phyloP scores from a whole-genome alignment of 1,284 basidiomycete genomes.

The Golubevia pallescens region DNA sequence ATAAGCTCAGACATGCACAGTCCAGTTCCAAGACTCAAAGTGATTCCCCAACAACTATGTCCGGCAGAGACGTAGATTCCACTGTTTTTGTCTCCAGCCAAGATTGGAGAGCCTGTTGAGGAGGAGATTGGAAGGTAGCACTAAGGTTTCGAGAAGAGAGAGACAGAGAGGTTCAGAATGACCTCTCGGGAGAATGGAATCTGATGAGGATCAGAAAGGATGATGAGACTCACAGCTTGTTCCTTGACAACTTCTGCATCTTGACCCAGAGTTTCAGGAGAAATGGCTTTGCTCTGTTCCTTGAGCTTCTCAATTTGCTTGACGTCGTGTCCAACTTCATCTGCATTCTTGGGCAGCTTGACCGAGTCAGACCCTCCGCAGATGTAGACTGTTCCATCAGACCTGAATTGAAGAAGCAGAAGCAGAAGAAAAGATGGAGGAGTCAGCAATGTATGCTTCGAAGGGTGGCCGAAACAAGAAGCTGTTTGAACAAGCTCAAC shows the following conservation, averaged over 20 bases:
- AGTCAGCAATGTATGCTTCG: neutral
- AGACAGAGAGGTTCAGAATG: neutral
- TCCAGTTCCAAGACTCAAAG: slow-evolving; percentile 8
- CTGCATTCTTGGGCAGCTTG: slow-evolving; percentile 37
- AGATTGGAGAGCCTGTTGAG: slow-evolving; percentile 39
- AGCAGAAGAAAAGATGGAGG: neutral
- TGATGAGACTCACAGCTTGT: slow-evolving; percentile 21
- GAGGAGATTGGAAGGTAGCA: slow-evolving; percentile 57
- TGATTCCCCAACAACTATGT: slow-evolving; percentile 59
- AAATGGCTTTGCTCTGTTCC: slow-evolving; percentile 37
- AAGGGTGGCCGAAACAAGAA: neutral
- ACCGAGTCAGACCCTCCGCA: slow-evolving; percentile 50
- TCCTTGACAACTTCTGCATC: slow-evolving; percentile 31
- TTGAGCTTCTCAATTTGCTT: slow-evolving; percentile 25
- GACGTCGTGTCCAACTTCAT: slow-evolving; percentile 32
- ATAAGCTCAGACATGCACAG: too few relatives aligned
- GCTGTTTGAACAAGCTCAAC: neutral
- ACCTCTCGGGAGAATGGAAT: neutral
- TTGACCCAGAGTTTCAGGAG: slow-evolving; percentile 36
- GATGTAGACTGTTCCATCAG: slow-evolving; percentile 50
- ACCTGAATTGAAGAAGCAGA: neutral
- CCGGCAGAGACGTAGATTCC: slow-evolving; percentile 52
- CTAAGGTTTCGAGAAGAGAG: too few relatives aligned
- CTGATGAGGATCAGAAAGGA: neutral
- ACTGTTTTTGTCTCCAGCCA: slow-evolving; percentile 27